These are phyloP conservation scores for Pisolithus thermaeus DNA, from an alignment of 1,284 basidiomycete genomes.

Conservation along the genomic window DNA sequence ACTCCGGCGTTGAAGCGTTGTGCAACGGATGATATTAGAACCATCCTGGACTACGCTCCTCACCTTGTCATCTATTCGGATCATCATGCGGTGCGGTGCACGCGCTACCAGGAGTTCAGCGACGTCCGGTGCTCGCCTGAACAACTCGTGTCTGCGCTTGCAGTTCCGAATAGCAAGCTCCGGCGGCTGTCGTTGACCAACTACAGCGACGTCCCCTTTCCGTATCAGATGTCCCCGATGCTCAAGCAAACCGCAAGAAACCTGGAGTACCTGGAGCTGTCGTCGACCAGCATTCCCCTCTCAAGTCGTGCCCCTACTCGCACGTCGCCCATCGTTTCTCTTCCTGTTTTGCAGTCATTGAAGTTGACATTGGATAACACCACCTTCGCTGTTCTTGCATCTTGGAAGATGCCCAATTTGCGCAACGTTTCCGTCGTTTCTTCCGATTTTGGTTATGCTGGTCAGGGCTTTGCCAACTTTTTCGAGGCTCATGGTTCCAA, in stretches of 20 bases:
- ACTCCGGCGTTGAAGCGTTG: constrained; percentile 64
- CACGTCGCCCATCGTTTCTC: constrained; percentile 27
- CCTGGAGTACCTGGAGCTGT: constrained; percentile 55
- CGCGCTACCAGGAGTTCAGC: constrained; percentile 37
- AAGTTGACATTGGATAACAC: constrained; percentile 66
- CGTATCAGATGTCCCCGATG: constrained; percentile 49
- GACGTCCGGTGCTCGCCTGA: constrained; percentile 45
- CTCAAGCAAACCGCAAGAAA: constrained; percentile 43
- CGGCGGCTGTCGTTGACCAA: constrained; percentile 62
- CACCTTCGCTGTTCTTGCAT: constrained; percentile 57
- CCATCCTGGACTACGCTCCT: constrained; percentile 59
- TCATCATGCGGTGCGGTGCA: constrained; percentile 54
- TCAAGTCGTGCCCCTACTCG: constrained; percentile 36
- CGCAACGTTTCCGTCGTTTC: constrained; percentile 59
- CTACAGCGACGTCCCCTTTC: constrained; percentile 60
- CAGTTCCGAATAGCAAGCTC: constrained; percentile 46
- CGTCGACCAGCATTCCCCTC: constrained; percentile 31
- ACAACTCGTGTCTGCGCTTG: constrained; percentile 51
- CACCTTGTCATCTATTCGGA: constrained; percentile 57
- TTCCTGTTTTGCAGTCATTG: constrained; percentile 57
- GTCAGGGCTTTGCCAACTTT: constrained; percentile 56
- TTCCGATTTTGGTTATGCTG: constrained; percentile 62
- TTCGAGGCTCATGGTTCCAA: constrained; percentile 58
- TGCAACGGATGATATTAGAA: constrained; percentile 54
- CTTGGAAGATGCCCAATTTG: constrained; percentile 54